These are phyloP conservation scores for Globisporangium camurandrum DNA, from an alignment of 352 stramenopile genomes.

Conservation along the genomic window DNA sequence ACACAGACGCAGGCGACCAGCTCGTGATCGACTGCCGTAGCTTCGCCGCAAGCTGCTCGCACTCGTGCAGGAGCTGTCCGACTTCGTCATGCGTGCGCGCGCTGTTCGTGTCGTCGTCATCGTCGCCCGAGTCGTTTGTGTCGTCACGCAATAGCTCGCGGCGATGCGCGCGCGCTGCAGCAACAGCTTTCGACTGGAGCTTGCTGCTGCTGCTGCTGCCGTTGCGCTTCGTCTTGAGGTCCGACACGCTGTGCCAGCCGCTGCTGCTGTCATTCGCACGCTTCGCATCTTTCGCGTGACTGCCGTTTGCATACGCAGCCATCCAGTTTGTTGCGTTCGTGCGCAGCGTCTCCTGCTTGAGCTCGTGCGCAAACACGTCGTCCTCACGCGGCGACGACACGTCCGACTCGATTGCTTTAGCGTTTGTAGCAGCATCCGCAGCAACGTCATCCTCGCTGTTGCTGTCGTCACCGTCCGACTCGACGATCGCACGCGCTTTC, in stretches of 20 bases:
- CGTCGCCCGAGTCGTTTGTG: constrained; percentile 28
- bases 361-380: constrained; percentile 23
- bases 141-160: constrained; percentile 8
- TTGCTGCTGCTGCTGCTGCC: neutral
- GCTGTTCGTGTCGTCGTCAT: constrained; percentile 47
- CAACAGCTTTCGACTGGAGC: no score
- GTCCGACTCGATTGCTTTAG: constrained; percentile 27
- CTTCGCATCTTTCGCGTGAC: neutral
- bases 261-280: neutral
- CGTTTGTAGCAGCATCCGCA: constrained; percentile 7
- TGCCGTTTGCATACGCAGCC: constrained; percentile 30
- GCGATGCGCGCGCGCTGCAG: no score
- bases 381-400: constrained; percentile 37
- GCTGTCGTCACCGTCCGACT: constrained; percentile 46
- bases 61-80: constrained; percentile 54
- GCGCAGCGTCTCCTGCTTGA: constrained; percentile 15
- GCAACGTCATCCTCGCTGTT: constrained; percentile 8
- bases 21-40: constrained; percentile 49
- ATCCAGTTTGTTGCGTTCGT: constrained; percentile 33
- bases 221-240: constrained; percentile 10
- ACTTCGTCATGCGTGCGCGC: constrained; percentile 64
- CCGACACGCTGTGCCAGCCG: constrained; percentile 12
- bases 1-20: constrained; percentile 33
- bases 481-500: constrained; percentile 50
- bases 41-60: constrained; percentile 51